phyloP scores from a whole-genome alignment of 169 alveolate species.

The Plasmodium chabaudi region DNA sequence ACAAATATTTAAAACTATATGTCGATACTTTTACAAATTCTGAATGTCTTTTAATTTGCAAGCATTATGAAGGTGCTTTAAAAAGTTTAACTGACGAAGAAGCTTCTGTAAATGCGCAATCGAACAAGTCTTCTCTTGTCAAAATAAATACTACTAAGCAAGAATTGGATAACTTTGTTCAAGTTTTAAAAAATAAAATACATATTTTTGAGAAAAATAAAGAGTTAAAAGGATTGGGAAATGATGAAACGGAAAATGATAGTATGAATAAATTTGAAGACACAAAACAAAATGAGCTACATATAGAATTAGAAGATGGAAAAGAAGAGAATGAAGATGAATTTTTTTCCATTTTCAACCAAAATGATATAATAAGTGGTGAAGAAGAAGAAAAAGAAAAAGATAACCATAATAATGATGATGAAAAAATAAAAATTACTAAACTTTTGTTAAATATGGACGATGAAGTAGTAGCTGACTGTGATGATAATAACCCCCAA shows the following conservation, averaged over 20 bases:
- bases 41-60: slow-evolving; percentile 44
- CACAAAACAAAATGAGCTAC: not conserved
- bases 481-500: slow-evolving; percentile 8
- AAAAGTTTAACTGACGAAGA: slow-evolving; percentile 24
- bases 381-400: not conserved
- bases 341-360: slow-evolving; percentile 63
- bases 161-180: not conserved
- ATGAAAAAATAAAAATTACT: not conserved
- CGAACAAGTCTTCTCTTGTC: not conserved
- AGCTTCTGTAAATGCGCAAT: not conserved
- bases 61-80: slow-evolving; percentile 37
- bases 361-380: slow-evolving; percentile 40
- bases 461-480: too few species aligned
- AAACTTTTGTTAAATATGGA: too few species aligned
- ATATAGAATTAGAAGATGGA: slow-evolving; percentile 9
- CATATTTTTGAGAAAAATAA: not conserved
- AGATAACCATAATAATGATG: not conserved
- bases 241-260: not conserved
- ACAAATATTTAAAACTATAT: slow-evolving; percentile 54
- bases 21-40: slow-evolving; percentile 15
- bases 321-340: slow-evolving; percentile 38
- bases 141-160: not conserved
- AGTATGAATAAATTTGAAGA: not conserved
- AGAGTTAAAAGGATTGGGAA: not conserved
- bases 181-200: not conserved